A percentile compares a stretch with the other conserved stretches of the same genome.
Conservation (phyloP, 306 rosid genomes). For the Vigna mungo region DNA sequence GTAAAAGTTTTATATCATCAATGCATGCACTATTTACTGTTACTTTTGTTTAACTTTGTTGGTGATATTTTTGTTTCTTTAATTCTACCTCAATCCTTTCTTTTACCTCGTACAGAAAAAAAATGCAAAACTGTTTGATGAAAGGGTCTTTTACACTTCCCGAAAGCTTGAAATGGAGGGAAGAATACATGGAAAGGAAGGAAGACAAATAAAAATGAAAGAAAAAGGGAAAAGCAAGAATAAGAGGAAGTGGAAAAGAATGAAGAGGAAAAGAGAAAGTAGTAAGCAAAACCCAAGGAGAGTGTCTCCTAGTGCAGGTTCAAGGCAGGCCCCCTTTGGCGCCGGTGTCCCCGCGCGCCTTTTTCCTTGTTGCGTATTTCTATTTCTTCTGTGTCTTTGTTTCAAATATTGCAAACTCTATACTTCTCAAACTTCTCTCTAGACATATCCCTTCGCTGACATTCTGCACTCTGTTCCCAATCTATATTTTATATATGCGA, state of each 20-base stretch:
- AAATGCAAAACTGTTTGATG: not conserved
- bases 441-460: slow-evolving; percentile 71
- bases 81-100: not conserved
- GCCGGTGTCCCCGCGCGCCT: slow-evolving; percentile 98
- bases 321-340: slow-evolving; percentile 91
- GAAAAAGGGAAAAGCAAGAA: slow-evolving; percentile 4
- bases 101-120: slow-evolving; percentile 25
- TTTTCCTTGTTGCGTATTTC: slow-evolving; percentile 52
- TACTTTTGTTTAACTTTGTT: not conserved
- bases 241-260: slow-evolving; percentile 27
- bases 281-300: slow-evolving; percentile 75
- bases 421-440: slow-evolving; percentile 60
- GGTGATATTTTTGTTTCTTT: not conserved
- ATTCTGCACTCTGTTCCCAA: slow-evolving; percentile 80
- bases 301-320: slow-evolving; percentile 77
- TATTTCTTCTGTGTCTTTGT: slow-evolving; percentile 43
- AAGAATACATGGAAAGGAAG: slow-evolving; percentile 33
- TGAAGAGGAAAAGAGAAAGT: slow-evolving; percentile 30
- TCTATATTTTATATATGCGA: slow-evolving; percentile 18
- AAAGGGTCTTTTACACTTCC: slow-evolving; percentile 63
- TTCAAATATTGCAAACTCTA: slow-evolving; percentile 50
- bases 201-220: slow-evolving; percentile 24
- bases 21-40: no score
- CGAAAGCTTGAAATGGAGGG: slow-evolving; percentile 51
- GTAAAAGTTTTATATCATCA: no score